A percentile compares a stretch with the other conserved stretches of the same genome.
Evolutionary conservation across 75 land plant genomes (phyloP).

Genomic region (Selaginella tamariscina): DNA sequence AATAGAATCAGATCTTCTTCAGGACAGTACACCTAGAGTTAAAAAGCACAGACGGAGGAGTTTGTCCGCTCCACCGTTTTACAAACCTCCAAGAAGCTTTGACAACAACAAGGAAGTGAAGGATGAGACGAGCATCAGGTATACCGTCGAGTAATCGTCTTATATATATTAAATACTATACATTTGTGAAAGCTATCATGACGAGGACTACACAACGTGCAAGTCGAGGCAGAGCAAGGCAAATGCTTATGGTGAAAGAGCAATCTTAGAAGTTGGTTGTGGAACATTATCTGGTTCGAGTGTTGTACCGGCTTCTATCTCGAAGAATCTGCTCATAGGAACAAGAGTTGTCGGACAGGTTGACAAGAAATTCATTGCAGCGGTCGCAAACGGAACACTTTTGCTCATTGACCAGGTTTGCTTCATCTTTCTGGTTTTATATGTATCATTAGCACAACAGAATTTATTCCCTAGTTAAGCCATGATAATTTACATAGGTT

Average conservation of each 20-base stretch:
- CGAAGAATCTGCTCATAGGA: slow-evolving; percentile 43
- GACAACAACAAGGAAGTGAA: no score
- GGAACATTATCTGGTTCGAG: slow-evolving; percentile 43
- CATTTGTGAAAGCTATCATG: no score
- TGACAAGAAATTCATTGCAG: slow-evolving; percentile 84
- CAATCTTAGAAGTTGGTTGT: slow-evolving; percentile 56
- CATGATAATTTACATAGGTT: no score
- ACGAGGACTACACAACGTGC: background rate
- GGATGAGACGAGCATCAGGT: no score
- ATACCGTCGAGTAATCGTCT: no score
- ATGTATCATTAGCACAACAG: no score
- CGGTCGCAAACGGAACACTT: slow-evolving; percentile 49
- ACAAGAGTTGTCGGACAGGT: slow-evolving; percentile 71
- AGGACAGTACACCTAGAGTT: background rate
- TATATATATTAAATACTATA: no score
- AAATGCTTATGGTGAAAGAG: slow-evolving; percentile 13
- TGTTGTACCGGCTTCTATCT: slow-evolving; percentile 60
- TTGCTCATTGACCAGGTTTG: slow-evolving; percentile 81
- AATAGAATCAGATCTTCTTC: background rate
- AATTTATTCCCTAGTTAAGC: no score
- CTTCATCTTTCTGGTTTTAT: background rate
- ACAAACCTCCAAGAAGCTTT: slow-evolving; percentile 20
- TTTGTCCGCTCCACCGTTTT: slow-evolving; percentile 69
- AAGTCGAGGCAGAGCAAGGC: slow-evolving; percentile 16
- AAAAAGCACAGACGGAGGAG: slow-evolving; percentile 23